Evolutionary conservation across 805 yeast species (phyloP).

Genomic region (Candida berthetii): DNA sequence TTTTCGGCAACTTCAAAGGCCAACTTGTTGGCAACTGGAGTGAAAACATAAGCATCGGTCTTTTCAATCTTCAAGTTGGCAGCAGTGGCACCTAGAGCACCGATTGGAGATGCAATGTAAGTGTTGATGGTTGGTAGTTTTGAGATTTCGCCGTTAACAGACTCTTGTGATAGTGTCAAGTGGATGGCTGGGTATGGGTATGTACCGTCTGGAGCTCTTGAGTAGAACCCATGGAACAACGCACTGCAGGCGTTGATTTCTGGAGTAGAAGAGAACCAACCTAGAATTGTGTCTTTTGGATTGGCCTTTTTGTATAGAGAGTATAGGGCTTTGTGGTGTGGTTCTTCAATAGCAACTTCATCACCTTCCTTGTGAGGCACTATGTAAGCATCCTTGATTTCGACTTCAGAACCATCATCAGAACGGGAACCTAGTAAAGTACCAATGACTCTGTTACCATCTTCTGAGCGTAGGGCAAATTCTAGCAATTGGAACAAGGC

Average conservation of each 20-base stretch:
- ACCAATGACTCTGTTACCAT: constrained; percentile 66
- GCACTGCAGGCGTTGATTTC: constrained; percentile 67
- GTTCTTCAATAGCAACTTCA: constrained; percentile 71
- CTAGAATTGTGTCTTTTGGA: constrained; percentile 73
- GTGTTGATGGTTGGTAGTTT: constrained; percentile 53
- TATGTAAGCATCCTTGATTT: constrained; percentile 68
- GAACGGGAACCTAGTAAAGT: constrained; percentile 77
- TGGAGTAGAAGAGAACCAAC: constrained; percentile 72
- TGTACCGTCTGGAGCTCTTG: constrained; percentile 62
- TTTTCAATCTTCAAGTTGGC: constrained; percentile 31
- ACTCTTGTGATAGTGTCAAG: constrained; percentile 57
- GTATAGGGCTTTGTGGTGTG: constrained; percentile 64
- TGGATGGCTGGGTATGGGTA: constrained; percentile 75
- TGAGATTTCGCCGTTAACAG: constrained; percentile 37
- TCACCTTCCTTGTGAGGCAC: constrained; percentile 81
- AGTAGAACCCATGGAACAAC: constrained; percentile 74
- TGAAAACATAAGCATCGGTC: constrained; percentile 50
- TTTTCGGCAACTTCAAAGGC: constrained; percentile 53
- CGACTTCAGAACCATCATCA: constrained; percentile 75
- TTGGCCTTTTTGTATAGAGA: constrained; percentile 70
- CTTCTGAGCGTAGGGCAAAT: constrained; percentile 53
- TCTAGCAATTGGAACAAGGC: constrained; percentile 76
- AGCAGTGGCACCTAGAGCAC: constrained; percentile 38
- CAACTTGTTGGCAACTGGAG: constrained; percentile 67
- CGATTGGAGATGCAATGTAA: constrained; percentile 75